Percentiles rank a stretch among this genome's conserved stretches.
phyloP scores from a whole-genome alignment of 75 land plant genomes.

The Cunninghamia lanceolata region DNA sequence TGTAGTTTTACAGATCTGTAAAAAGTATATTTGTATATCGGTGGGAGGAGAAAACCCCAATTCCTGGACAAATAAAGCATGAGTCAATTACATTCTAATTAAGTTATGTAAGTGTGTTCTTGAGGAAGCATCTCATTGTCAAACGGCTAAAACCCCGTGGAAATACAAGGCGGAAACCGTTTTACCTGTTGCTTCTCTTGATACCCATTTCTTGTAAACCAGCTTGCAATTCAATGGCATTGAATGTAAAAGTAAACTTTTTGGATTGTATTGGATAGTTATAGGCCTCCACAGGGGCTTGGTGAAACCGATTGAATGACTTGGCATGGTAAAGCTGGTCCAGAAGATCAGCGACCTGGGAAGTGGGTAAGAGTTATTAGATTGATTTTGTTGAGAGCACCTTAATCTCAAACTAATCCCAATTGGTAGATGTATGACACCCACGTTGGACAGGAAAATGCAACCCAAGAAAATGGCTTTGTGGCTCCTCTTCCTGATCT shows the following conservation, averaged over 20 bases:
- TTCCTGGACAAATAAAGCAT: neutral
- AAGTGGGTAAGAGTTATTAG: neutral
- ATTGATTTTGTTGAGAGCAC: neutral
- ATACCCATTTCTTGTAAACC: neutral
- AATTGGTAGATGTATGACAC: neutral
- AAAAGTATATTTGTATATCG: neutral
- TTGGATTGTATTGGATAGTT: neutral
- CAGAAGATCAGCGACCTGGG: neutral
- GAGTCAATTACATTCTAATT: neutral
- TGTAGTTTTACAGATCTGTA: neutral
- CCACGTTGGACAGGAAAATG: neutral
- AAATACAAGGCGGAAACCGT: neutral
- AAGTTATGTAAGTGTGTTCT: neutral
- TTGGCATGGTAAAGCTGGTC: neutral
- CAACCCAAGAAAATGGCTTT: slow-evolving; percentile 2
- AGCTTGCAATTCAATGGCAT: neutral
- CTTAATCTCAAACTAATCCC: neutral
- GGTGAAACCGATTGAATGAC: neutral
- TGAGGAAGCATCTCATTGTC: neutral
- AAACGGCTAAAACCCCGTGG: neutral
- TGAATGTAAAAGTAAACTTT: neutral
- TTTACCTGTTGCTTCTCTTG: neutral
- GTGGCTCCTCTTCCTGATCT: slow-evolving; percentile 9
- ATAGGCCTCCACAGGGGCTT: neutral
- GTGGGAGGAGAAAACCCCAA: neutral